Evolutionary conservation across 768 basidiomycete genomes (phyloP), one percentile per base, ranked within the genome.

Genomic region (Hericium alpestre): DNA sequence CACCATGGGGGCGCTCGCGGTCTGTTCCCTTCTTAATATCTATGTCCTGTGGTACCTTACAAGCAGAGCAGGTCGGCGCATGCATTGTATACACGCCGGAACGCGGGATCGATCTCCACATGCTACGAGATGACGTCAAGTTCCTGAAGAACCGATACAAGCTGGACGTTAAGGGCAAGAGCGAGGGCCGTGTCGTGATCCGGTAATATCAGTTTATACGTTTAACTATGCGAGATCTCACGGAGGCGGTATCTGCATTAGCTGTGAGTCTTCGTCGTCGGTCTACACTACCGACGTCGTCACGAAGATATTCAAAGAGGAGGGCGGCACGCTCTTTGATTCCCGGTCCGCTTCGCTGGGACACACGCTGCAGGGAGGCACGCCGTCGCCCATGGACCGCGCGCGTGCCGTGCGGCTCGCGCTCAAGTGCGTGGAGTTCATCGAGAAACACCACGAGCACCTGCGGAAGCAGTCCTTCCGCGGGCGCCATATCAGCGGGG

Each of bases 41-140:
- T 23, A 13, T 40, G 8, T 22, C 18, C 16, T 13, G 9, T 37
- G 27, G 3, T 13, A 22, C 12, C 46, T 38, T 50, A 53, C 59
- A 18, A 20, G 38, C 13, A 51, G n/a, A 23, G 9, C 57, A 93
- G 93, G 84, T 87, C 53, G 96, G 96, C 37, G 96, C 96, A 5
- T 85, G 84, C 61, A 73, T 97, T 59, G 88, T 95, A 15, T 99
- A 99, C 68, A 95, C 92, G 0, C 96, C 95, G 0, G 96, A 99
- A 72, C 74, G 73, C 1, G 94, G 95, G 13, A 93, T 97, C 65
- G 80, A 78, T 61, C 81, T 99, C 43, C 86, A 91, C 62, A 79
- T 79, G 66, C 74, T 99, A 40, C 81, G 86, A 54, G 74, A 79
- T 53, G 95, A 99, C 64, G 92, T 96, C 51, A 80, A 82, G 64